Conservation (phyloP, 345 rosid genomes). For the Salix brachista region DNA sequence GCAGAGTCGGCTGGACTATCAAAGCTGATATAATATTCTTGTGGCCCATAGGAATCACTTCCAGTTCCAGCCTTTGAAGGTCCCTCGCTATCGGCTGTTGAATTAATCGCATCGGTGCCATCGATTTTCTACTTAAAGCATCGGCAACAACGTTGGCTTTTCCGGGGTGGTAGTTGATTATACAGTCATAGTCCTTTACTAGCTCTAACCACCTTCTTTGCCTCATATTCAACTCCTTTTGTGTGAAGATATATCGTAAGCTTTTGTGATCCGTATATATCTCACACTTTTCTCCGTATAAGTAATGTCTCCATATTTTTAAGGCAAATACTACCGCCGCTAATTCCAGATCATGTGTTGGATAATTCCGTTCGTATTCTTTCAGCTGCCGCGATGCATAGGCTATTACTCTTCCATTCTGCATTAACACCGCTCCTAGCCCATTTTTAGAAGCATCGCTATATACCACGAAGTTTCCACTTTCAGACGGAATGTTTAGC, state of each 20-base stretch:
- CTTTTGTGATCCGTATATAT: neutral
- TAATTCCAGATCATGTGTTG: no score
- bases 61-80: neutral
- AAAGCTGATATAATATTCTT: no score
- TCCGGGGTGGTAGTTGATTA: neutral
- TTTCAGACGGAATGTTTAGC: no score
- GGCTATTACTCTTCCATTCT: no score
- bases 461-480: no score
- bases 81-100: neutral
- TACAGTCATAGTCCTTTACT: no score
- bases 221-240: neutral
- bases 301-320: neutral
- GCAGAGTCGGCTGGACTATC: neutral
- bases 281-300: neutral
- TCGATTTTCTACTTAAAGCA: constrained; percentile 1
- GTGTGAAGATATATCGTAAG: neutral
- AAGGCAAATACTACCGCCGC: neutral
- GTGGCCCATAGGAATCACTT: neutral
- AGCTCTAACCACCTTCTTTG: neutral
- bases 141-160: neutral
- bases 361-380: no score
- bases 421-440: no score
- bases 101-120: neutral
- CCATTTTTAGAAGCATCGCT: no score
- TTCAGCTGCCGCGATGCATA: no score